phyloP scores from a whole-genome alignment of 352 stramenopile genomes.

The Saprolegnia parasitica region DNA sequence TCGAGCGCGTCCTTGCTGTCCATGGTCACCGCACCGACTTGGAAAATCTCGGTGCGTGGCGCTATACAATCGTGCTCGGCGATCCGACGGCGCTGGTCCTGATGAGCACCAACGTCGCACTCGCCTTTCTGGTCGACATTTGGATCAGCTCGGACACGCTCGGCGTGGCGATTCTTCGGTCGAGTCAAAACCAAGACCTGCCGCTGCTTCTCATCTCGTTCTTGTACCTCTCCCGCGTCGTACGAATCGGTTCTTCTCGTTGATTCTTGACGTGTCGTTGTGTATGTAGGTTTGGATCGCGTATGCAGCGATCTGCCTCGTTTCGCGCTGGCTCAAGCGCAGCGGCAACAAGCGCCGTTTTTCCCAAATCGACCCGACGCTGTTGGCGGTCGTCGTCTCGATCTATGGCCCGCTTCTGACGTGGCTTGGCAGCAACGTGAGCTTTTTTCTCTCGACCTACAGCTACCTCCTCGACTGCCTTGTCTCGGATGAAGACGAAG shows the following conservation, averaged over 20 bases:
- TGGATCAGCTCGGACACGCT: background rate
- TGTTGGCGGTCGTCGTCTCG: no score
- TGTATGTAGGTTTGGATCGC: no score
- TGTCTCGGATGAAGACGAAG: no score
- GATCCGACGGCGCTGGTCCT: background rate
- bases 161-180: background rate
- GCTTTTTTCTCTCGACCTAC: no score
- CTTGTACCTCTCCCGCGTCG: conserved; percentile 4
- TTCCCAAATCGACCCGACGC: no score
- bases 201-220: background rate
- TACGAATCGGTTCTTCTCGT: background rate
- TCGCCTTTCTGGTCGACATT: background rate
- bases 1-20: conserved; percentile 3
- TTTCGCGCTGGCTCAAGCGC: no score
- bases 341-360: no score
- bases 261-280: no score
- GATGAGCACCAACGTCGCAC: background rate
- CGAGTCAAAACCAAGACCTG: background rate
- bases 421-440: no score
- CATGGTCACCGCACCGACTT: background rate
- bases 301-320: no score
- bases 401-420: no score
- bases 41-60: background rate
- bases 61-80: background rate
- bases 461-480: no score